Evolutionary conservation across 805 yeast genomes (phyloP).

Genomic region (Naumovozyma castellii): DNA sequence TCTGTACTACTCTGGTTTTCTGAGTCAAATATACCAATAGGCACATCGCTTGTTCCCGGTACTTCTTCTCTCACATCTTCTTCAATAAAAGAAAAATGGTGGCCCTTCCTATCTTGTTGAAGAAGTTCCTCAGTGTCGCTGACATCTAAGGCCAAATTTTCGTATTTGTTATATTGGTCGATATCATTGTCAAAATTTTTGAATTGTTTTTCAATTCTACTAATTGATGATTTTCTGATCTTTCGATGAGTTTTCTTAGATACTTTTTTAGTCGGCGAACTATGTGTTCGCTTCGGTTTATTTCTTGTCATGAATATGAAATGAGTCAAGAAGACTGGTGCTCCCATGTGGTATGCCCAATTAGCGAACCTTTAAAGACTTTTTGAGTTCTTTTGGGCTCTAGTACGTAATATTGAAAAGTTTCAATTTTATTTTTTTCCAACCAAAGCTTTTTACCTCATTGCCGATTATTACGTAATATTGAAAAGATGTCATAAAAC

Average conservation of each 20-base stretch:
- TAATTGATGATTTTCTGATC: slow-evolving; percentile 29
- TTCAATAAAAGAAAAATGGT: not conserved
- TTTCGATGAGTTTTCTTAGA: slow-evolving; percentile 5
- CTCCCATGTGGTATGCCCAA: too few relatives aligned
- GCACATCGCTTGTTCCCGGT: too few relatives aligned
- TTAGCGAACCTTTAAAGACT: too few relatives aligned
- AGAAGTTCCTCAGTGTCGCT: slow-evolving; percentile 6
- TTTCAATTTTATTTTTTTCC: too few relatives aligned
- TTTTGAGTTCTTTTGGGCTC: too few relatives aligned
- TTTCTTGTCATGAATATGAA: not conserved
- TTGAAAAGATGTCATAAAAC: too few relatives aligned
- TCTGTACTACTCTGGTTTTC: not conserved
- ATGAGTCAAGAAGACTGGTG: too few relatives aligned
- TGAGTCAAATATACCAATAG: too few relatives aligned
- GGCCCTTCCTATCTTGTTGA: not conserved
- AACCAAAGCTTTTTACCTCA: too few relatives aligned
- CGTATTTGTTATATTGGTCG: slow-evolving; percentile 23
- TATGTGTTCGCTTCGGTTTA: not conserved
- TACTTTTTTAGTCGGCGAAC: not conserved
- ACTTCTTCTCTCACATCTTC: not conserved
- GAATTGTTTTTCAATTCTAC: slow-evolving; percentile 22
- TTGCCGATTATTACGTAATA: too few relatives aligned
- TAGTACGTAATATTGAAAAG: too few relatives aligned
- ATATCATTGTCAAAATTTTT: slow-evolving; percentile 22
- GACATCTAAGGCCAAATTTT: slow-evolving; percentile 14